phyloP scores from a whole-genome alignment of 2,329 filamentous ascomycete genomes.

The Pseudogymnoascus sp. region DNA sequence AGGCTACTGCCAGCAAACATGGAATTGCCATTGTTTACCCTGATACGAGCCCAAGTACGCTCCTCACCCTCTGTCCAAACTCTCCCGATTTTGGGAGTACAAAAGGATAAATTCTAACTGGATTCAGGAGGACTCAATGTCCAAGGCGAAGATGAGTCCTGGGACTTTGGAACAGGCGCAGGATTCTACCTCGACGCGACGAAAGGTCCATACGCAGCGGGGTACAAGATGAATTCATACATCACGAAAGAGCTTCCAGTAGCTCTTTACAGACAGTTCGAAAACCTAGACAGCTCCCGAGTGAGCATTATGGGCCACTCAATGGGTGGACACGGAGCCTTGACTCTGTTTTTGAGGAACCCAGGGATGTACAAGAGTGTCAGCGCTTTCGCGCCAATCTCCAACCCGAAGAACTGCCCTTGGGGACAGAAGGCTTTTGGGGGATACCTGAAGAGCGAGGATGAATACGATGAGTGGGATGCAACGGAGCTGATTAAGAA shows the following conservation, averaged over 20 bases:
- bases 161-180: slow-evolving; percentile 86
- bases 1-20: slow-evolving; percentile 67
- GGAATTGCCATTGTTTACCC: slow-evolving; percentile 92
- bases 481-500: slow-evolving; percentile 79
- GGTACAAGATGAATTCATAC: slow-evolving; percentile 95
- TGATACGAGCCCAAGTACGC: slow-evolving; percentile 80
- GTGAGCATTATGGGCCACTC: slow-evolving; percentile 88
- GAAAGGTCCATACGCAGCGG: slow-evolving; percentile 59
- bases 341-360: slow-evolving; percentile 87
- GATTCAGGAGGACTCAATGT: slow-evolving; percentile 62
- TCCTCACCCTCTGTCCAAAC: not conserved
- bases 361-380: slow-evolving; percentile 83
- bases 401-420: slow-evolving; percentile 75
- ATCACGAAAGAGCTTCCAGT: slow-evolving; percentile 79
- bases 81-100: not conserved
- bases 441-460: slow-evolving; percentile 71
- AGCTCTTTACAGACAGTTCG: slow-evolving; percentile 64
- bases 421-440: slow-evolving; percentile 95
- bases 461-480: slow-evolving; percentile 82
- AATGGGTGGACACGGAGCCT: slow-evolving; percentile 94
- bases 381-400: slow-evolving; percentile 82
- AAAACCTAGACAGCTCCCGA: slow-evolving; percentile 58
- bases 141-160: slow-evolving; percentile 75
- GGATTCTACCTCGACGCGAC: slow-evolving; percentile 93
- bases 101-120: not conserved